These are phyloP conservation scores for Pleurotus giganteus DNA, from an alignment of 768 basidiomycete species.

Conservation along the genomic window DNA sequence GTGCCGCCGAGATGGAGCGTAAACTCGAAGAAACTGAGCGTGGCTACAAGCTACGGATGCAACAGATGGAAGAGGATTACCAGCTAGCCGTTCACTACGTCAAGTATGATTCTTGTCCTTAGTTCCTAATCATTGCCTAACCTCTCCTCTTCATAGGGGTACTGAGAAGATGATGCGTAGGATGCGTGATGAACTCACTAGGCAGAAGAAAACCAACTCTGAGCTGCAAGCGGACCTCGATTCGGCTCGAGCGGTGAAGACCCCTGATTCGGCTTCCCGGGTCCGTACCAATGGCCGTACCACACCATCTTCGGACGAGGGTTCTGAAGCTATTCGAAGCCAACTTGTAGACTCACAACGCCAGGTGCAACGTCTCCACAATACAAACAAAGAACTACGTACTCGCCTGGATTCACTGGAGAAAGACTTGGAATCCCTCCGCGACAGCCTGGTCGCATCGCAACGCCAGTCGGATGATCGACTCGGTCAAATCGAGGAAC, in stretches of 20 bases:
- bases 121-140: conserved; percentile 13
- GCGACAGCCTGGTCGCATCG: conserved; percentile 65
- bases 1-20: conserved; percentile 67
- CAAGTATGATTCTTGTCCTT: conserved; percentile 58
- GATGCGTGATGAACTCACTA: conserved; percentile 93
- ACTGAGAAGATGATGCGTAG: conserved; percentile 98
- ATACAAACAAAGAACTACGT: conserved; percentile 76
- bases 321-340: conserved; percentile 56
- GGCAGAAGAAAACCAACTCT: conserved; percentile 81
- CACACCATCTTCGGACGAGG: conserved; percentile 78
- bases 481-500: conserved; percentile 70
- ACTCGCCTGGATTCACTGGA: conserved; percentile 71
- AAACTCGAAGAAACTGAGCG: conserved; percentile 79
- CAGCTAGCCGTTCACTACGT: conserved; percentile 96
- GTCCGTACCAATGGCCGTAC: conserved; percentile 66
- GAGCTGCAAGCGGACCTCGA: conserved; percentile 86
- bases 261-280: conserved; percentile 44
- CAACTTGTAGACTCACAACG: conserved; percentile 80
- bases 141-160: conserved; percentile 50
- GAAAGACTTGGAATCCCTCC: conserved; percentile 68
- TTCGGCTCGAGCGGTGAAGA: conserved; percentile 48
- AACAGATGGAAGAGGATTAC: conserved; percentile 93
- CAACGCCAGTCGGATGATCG: conserved; percentile 82
- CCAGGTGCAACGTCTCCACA: conserved; percentile 66
- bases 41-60: conserved; percentile 74